phyloP scores from a whole-genome alignment of 2,329 filamentous ascomycete genomes.

The Cercospora sp. region DNA sequence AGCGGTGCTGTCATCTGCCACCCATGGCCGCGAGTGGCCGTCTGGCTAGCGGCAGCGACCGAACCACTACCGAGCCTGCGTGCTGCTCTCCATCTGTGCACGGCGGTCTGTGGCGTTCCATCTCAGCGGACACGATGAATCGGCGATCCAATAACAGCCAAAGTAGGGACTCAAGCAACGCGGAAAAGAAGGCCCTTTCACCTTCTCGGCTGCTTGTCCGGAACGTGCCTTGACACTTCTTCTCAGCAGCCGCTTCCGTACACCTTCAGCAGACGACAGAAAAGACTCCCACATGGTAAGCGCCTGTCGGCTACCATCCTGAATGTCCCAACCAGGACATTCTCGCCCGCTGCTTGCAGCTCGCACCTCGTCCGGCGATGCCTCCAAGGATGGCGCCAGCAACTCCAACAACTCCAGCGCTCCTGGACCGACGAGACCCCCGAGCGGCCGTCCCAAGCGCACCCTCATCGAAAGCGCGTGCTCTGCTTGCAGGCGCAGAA shows the following conservation, averaged over 20 bases:
- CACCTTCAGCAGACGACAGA: not conserved
- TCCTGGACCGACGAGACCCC: slow-evolving; percentile 21
- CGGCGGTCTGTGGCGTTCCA: slow-evolving; percentile 7
- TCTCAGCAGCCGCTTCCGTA: not conserved
- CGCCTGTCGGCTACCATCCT: slow-evolving; percentile 13
- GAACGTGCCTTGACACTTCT: slow-evolving; percentile 2
- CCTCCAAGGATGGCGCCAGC: slow-evolving; percentile 22
- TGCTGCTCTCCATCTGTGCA: not conserved
- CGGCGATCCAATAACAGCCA: slow-evolving; percentile 9
- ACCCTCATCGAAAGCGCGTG: slow-evolving; percentile 35
- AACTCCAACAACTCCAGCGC: slow-evolving; percentile 9
- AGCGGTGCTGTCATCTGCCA: not conserved
- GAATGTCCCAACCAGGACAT: slow-evolving; percentile 27
- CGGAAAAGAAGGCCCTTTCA: not conserved
- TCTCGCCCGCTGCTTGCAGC: slow-evolving; percentile 28
- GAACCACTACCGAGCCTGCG: slow-evolving; percentile 9
- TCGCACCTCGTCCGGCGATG: slow-evolving; percentile 25
- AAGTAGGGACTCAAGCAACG: not conserved
- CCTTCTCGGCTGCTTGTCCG: slow-evolving; percentile 8
- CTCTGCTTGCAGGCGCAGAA: slow-evolving; percentile 32
- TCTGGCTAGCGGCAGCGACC: not conserved
- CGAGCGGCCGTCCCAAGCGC: slow-evolving; percentile 28
- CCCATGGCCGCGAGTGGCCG: not conserved
- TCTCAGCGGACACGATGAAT: slow-evolving; percentile 3
- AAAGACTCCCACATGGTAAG: slow-evolving; percentile 6